Evolutionary conservation across 225 moss, liverwort and hornwort genomes (phyloP).

Genomic region (Physcomitrium patens): DNA sequence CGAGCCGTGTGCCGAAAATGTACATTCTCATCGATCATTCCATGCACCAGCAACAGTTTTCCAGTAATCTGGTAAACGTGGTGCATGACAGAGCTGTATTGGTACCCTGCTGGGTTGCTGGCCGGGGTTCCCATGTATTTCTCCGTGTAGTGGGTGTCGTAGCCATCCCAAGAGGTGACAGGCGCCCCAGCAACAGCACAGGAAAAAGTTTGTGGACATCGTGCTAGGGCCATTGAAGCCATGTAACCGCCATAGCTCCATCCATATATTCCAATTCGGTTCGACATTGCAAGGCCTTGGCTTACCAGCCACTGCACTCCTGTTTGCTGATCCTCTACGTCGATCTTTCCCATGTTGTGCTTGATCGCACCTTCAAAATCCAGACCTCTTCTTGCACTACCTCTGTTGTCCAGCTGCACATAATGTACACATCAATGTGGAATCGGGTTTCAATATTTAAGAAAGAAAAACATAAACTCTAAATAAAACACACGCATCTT

Average conservation of each 20-base stretch:
- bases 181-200: conserved; percentile 99
- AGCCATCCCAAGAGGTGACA: conserved; percentile 99
- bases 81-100: conserved; percentile 98
- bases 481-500: not conserved
- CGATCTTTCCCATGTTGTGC: conserved; percentile 91
- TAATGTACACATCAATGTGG: not conserved
- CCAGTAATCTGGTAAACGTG: conserved; percentile 97
- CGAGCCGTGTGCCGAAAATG: conserved; percentile 99
- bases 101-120: conserved; percentile 89
- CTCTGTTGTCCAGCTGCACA: conserved; percentile 94
- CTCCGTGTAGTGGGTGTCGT: conserved; percentile 98
- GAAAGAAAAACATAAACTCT: not conserved
- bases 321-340: conserved; percentile 95
- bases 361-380: conserved; percentile 97
- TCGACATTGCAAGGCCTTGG: conserved; percentile 78
- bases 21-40: conserved; percentile 99
- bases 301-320: conserved; percentile 96
- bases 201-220: conserved; percentile 93
- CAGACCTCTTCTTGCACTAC: conserved; percentile 90
- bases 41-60: conserved; percentile 94
- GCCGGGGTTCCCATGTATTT: conserved; percentile 98
- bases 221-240: conserved; percentile 95
- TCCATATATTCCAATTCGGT: conserved; percentile 90
- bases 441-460: not conserved
- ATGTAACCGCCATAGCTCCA: conserved; percentile 99